phyloP scores from a whole-genome alignment of 371 early-diverging fungal species.

The Entomophthora muscae region DNA sequence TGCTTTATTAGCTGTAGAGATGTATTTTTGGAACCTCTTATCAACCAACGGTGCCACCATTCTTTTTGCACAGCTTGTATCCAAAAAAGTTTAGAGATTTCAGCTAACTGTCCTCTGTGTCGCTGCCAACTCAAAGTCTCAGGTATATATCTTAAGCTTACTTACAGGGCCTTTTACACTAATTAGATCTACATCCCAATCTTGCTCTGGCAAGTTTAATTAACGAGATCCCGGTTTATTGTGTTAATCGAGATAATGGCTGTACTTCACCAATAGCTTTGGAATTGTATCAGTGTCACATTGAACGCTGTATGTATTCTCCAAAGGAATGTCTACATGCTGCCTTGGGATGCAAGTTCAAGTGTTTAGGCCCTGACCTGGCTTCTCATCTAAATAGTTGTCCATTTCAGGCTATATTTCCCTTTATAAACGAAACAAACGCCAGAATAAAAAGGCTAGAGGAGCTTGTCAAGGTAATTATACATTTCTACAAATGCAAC shows the following conservation, averaged over 20 bases:
- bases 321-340: constrained; percentile 21
- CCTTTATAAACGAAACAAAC: constrained; percentile 2
- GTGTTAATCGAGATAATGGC: constrained; percentile 24
- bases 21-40: constrained; percentile 31
- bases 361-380: constrained; percentile 13
- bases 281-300: constrained; percentile 24
- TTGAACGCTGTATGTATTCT: constrained; percentile 22
- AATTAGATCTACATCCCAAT: constrained; percentile 35
- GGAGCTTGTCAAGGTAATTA: constrained; percentile 1
- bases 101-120: constrained; percentile 36
- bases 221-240: constrained; percentile 29
- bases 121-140: constrained; percentile 19
- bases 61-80: constrained; percentile 33
- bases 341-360: constrained; percentile 27
- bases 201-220: constrained; percentile 30
- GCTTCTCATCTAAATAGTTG: constrained; percentile 4
- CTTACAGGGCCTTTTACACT: background rate
- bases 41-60: constrained; percentile 34
- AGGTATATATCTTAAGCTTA: constrained; percentile 15
- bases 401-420: background rate
- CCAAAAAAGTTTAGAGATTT: constrained; percentile 23
- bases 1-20: constrained; percentile 27
- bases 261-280: constrained; percentile 22
- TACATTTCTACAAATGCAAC: too few species aligned
- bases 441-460: background rate